Evolutionary conservation across 352 stramenopile species (phyloP), one percentile per base, ranked within the genome.

Genomic region (Discostella stelligera): DNA sequence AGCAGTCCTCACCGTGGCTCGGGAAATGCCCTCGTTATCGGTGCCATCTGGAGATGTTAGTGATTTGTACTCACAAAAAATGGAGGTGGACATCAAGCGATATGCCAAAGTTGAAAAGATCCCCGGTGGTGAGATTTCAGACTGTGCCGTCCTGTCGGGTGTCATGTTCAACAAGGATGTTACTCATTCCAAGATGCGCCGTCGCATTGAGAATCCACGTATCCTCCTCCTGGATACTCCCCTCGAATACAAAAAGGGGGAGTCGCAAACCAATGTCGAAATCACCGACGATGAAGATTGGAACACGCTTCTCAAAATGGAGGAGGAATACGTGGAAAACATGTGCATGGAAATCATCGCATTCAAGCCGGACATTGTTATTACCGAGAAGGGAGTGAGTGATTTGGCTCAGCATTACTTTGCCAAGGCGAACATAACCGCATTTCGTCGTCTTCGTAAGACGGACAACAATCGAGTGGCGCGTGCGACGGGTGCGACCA

Each of bases 151-250:
- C 41, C 89, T 99, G 25, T 95, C 97, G 77, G 97, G 97, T 65
- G 94, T 99, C 64, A 99, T 99, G 97, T 98, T 99, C 90, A 99
- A 99, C 92, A 99, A 99, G 91, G 97, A 99, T 85, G 95, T 98
- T 54, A 99, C 97, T 18, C 97, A 99, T 93, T 97, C 96, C 49
- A 98, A 98, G 90, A 99, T 99, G 97, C 91, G 96, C 50, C 95
- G 97, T 64, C 91, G 91, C 56, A 99, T 99, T 84, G 96, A 98
- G 83, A 98, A 98, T 88, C 97, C 97, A 39, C 95, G 97, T 37
- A 97, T 99, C 71, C 87, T 99, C 21, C 90, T 99, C 60, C 83
- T 99, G 0, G 97, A 99, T 87, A 98, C 96, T 83, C 96, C 97
- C 13, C 91, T 99, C 20, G 97, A 99, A 90, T 99, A 99, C 93